These are phyloP conservation scores for Fonsecaea multimorphosa DNA, from an alignment of 2,329 filamentous ascomycete species.

Conservation along the genomic window DNA sequence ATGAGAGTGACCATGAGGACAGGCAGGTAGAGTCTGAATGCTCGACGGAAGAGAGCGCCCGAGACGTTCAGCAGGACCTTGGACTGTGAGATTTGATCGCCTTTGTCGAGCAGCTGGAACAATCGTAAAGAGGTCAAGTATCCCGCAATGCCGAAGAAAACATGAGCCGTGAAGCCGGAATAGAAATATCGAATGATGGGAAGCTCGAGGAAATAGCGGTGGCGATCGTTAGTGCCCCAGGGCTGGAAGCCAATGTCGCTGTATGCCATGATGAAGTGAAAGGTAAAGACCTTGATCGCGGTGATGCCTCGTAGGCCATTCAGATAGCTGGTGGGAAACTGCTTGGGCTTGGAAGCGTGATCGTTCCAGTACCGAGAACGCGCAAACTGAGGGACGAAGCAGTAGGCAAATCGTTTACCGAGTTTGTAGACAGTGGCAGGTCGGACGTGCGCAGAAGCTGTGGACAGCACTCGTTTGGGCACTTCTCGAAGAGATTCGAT, in stretches of 20 bases:
- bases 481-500: conserved; percentile 20
- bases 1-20: conserved; percentile 49
- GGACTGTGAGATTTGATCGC: conserved; percentile 48
- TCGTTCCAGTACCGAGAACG: conserved; percentile 36
- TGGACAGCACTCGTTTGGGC: conserved; percentile 23
- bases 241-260: conserved; percentile 52
- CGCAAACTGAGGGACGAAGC: conserved; percentile 34
- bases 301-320: conserved; percentile 54
- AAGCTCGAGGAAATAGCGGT: conserved; percentile 44
- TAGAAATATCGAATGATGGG: conserved; percentile 53
- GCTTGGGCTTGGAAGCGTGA: conserved; percentile 31
- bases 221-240: conserved; percentile 45
- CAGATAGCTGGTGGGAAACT: conserved; percentile 38
- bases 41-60: conserved; percentile 53
- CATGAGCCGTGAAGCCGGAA: conserved; percentile 48
- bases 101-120: conserved; percentile 50
- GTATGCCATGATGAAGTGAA: conserved; percentile 50
- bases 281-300: conserved; percentile 54
- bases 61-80: conserved; percentile 50
- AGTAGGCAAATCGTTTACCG: conserved; percentile 36
- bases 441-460: conserved; percentile 23
- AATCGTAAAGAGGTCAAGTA: conserved; percentile 51
- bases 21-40: conserved; percentile 52
- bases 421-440: conserved; percentile 32
- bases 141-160: conserved; percentile 58